Percentiles rank a stretch among this genome's conserved stretches.
Conservation (phyloP, 257 asterid genomes). For the Lycium barbarum region DNA sequence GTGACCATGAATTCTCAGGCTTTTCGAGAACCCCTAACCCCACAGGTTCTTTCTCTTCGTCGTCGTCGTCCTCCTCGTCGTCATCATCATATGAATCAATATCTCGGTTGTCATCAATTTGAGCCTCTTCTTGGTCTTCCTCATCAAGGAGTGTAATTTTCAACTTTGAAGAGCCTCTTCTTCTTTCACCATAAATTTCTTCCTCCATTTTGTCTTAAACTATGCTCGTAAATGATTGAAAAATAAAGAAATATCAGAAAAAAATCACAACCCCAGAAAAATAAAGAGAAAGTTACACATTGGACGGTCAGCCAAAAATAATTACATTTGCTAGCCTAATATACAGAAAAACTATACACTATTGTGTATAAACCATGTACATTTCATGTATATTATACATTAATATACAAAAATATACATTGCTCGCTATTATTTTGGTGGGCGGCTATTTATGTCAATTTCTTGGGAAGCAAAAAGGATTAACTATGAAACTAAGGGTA, state of each 20-base stretch:
- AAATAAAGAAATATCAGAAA: neutral
- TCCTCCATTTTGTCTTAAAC: slow-evolving; percentile 33
- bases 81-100: slow-evolving; percentile 55
- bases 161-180: slow-evolving; percentile 42
- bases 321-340: neutral
- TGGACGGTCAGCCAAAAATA: too few relatives aligned
- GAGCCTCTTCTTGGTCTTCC: slow-evolving; percentile 57
- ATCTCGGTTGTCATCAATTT: slow-evolving; percentile 47
- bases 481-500: neutral
- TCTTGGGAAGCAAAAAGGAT: neutral
- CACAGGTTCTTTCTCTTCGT: slow-evolving; percentile 57
- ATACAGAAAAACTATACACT: neutral
- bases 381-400: too few relatives aligned
- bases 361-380: too few relatives aligned
- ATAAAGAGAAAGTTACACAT: too few relatives aligned
- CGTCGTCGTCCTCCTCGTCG: slow-evolving; percentile 59
- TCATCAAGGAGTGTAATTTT: slow-evolving; percentile 62
- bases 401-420: too few relatives aligned
- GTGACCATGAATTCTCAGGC: slow-evolving; percentile 67
- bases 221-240: neutral
- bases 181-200: slow-evolving; percentile 44
- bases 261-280: slow-evolving; percentile 11
- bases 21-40: slow-evolving; percentile 78
- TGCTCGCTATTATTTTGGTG: too few relatives aligned
- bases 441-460: too few relatives aligned